Evolutionary conservation across 1,139 yeast genomes (phyloP).

Genomic region (Pichia sp.): DNA sequence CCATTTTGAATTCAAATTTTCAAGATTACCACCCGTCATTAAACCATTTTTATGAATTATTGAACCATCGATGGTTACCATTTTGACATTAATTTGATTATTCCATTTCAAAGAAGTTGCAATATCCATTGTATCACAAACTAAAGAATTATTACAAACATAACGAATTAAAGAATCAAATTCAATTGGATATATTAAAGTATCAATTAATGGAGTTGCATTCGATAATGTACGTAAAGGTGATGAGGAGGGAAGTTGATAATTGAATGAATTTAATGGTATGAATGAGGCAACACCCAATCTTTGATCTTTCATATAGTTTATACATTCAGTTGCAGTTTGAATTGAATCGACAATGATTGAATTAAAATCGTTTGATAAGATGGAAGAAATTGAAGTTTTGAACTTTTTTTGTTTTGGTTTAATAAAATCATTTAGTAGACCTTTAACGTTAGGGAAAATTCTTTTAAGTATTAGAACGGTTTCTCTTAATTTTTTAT

Average conservation of each 20-base stretch:
- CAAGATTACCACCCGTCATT: constrained; percentile 80
- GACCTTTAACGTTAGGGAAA: constrained; percentile 78
- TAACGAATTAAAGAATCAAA: constrained; percentile 76
- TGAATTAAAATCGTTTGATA: constrained; percentile 78
- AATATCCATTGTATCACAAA: constrained; percentile 63
- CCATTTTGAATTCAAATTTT: constrained; percentile 49
- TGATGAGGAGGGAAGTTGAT: constrained; percentile 43
- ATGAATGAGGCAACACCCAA: constrained; percentile 82
- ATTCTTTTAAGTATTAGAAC: constrained; percentile 59
- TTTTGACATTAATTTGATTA: constrained; percentile 50
- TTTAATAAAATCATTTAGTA: constrained; percentile 71
- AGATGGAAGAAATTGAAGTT: constrained; percentile 66
- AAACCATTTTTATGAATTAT: constrained; percentile 79
- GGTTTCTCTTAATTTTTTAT: constrained; percentile 63
- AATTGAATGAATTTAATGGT: constrained; percentile 78
- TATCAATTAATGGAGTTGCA: constrained; percentile 65
- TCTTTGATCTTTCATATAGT: constrained; percentile 77
- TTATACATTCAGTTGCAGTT: constrained; percentile 78
- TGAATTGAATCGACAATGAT: constrained; percentile 72
- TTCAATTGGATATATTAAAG: constrained; percentile 61
- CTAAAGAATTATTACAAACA: constrained; percentile 72
- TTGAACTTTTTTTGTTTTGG: constrained; percentile 76
- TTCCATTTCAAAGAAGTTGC: constrained; percentile 78
- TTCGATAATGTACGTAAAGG: constrained; percentile 51
- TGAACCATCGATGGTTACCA: constrained; percentile 81